Percentiles rank a stretch among this genome's conserved stretches.
phyloP scores from a whole-genome alignment of 2,329 filamentous ascomycete genomes.

The Cordyceps cateniannulata region DNA sequence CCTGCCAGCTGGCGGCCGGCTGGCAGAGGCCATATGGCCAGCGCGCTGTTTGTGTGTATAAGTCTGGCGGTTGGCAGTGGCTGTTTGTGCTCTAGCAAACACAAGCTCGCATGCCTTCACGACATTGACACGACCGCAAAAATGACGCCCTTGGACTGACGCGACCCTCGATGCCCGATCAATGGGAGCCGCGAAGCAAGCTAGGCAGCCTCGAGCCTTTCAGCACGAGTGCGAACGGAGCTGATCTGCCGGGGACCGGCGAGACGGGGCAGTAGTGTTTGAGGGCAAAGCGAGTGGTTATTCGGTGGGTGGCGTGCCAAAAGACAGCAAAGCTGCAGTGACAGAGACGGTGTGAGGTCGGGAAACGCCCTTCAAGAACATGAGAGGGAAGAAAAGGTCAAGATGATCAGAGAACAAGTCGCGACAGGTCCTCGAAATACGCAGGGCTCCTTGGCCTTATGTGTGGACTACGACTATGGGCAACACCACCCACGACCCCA shows the following conservation, averaged over 20 bases:
- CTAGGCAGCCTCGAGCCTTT: not conserved
- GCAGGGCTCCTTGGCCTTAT: slow-evolving; percentile 8
- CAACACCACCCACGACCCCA: not conserved
- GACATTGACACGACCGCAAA: not conserved
- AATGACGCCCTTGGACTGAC: not conserved
- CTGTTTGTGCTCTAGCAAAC: slow-evolving; percentile 6
- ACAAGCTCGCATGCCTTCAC: not conserved
- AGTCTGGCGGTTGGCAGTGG: not conserved
- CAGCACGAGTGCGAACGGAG: not conserved
- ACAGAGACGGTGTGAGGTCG: not conserved
- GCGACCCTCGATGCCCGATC: not conserved
- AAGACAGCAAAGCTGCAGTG: not conserved
- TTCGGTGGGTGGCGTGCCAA: not conserved
- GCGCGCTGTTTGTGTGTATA: slow-evolving; percentile 1
- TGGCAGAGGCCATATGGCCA: slow-evolving; percentile 7
- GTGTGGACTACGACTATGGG: slow-evolving; percentile 1
- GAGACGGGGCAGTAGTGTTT: not conserved
- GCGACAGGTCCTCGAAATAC: not conserved
- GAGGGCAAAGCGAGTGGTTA: not conserved
- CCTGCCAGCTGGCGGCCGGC: slow-evolving; percentile 10
- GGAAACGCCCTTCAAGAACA: not conserved
- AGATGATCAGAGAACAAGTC: not conserved
- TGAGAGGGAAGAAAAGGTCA: not conserved
- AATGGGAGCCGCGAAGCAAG: not conserved
- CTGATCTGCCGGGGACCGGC: not conserved